These are phyloP conservation scores for Parascedosporium putredinis DNA, from an alignment of 2,329 filamentous ascomycete species.

Conservation along the genomic window DNA sequence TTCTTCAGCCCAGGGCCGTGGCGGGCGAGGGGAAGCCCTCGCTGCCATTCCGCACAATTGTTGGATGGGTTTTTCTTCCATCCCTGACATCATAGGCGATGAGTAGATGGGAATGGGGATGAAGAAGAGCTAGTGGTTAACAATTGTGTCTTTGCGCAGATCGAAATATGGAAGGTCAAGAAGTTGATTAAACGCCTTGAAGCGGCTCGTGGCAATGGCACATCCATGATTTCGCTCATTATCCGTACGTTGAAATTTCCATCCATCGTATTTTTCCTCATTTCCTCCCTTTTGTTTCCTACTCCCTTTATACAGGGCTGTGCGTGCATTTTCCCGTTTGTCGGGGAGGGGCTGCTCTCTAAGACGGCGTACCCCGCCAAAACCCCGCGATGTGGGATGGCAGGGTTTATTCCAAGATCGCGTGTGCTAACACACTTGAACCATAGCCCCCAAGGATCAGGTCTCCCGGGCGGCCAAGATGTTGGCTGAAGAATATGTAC, in stretches of 20 bases:
- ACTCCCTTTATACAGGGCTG: too few species aligned
- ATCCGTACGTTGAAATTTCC: slow-evolving; percentile 61
- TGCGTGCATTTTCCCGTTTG: too few species aligned
- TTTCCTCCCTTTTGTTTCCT: slow-evolving; percentile 7
- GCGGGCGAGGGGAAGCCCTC: neutral
- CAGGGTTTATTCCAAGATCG: neutral
- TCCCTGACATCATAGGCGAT: too few species aligned
- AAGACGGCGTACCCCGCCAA: too few species aligned
- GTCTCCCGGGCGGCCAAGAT: slow-evolving; percentile 94
- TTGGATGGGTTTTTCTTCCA: slow-evolving; percentile 7
- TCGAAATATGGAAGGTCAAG: slow-evolving; percentile 94
- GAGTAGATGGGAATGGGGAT: too few species aligned
- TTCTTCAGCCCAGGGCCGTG: too few species aligned
- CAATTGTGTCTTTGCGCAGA: slow-evolving; percentile 30
- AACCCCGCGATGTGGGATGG: too few species aligned
- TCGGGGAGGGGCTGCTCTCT: too few species aligned
- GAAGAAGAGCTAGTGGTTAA: slow-evolving; percentile 11
- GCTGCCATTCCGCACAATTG: too few species aligned
- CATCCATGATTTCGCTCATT: slow-evolving; percentile 98
- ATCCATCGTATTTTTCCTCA: slow-evolving; percentile 8
- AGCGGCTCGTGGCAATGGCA: slow-evolving; percentile 94
- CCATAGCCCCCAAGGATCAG: slow-evolving; percentile 87
- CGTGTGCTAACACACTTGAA: neutral
- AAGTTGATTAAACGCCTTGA: slow-evolving; percentile 99
- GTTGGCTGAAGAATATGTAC: slow-evolving; percentile 99